Conservation (phyloP, 371 early-diverging fungal genomes). For the Mucor circinelloides region DNA sequence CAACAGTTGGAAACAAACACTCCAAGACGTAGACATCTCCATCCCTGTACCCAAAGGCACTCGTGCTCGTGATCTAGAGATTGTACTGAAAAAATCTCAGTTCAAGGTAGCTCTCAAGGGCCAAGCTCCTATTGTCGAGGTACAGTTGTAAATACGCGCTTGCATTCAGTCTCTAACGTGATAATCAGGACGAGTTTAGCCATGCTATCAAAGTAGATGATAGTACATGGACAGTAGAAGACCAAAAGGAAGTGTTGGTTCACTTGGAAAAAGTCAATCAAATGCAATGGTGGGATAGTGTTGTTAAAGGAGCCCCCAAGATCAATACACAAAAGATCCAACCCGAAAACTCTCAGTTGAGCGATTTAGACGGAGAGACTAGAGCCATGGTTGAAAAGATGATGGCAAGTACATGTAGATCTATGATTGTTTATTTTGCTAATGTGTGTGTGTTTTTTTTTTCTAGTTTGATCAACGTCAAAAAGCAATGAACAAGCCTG, state of each 20-base stretch:
- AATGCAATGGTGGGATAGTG: constrained; percentile 93
- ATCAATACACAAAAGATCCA: constrained; percentile 90
- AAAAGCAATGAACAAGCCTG: constrained; percentile 80
- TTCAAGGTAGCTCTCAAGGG: constrained; percentile 79
- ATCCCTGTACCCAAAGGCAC: constrained; percentile 82
- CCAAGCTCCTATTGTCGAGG: constrained; percentile 76
- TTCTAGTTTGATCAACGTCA: constrained; percentile 89
- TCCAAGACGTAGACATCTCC: constrained; percentile 81
- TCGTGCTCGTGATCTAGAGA: constrained; percentile 67
- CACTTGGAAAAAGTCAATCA: constrained; percentile 86
- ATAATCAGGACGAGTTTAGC: constrained; percentile 70
- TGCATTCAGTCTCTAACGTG: background rate
- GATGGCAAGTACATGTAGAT: constrained; percentile 54
- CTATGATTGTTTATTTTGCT: background rate
- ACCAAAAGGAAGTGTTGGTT: constrained; percentile 72
- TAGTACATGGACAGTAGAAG: constrained; percentile 82
- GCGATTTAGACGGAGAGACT: constrained; percentile 91
- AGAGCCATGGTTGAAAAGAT: constrained; percentile 86
- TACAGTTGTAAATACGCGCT: constrained; percentile 20
- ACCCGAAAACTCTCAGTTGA: constrained; percentile 89
- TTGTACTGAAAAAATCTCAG: constrained; percentile 68
- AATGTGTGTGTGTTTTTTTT: background rate
- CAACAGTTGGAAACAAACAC: constrained; percentile 80
- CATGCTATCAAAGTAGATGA: constrained; percentile 79
- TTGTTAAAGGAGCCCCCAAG: constrained; percentile 77